Evolutionary conservation across 1,284 basidiomycete species (phyloP).

Genomic region (Leccinum pallidistipes): DNA sequence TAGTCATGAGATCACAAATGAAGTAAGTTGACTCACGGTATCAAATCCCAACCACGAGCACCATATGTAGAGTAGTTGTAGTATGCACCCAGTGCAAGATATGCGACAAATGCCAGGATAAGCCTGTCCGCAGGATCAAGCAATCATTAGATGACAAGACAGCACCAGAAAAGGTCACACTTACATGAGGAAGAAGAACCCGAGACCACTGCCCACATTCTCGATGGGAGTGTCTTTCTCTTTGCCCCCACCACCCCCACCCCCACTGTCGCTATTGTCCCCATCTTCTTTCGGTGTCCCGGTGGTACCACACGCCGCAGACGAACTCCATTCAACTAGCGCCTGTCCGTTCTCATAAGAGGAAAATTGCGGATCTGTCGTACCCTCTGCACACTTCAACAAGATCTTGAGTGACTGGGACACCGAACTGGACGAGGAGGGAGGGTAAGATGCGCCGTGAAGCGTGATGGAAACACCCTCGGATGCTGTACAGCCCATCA

Average conservation of each 20-base stretch:
- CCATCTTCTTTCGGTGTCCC: constrained; percentile 36
- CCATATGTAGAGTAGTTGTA: constrained; percentile 85
- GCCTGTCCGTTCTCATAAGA: constrained; percentile 60
- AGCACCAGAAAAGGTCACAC: constrained; percentile 31
- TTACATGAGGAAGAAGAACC: constrained; percentile 83
- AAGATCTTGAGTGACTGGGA: constrained; percentile 61
- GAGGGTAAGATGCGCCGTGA: constrained; percentile 63
- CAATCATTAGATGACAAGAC: not conserved
- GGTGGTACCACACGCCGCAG: constrained; percentile 49
- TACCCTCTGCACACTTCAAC: constrained; percentile 52
- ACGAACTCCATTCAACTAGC: constrained; percentile 58
- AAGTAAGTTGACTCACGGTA: constrained; percentile 57
- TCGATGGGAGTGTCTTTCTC: constrained; percentile 33
- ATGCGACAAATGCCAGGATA: constrained; percentile 62
- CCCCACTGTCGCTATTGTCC: constrained; percentile 34
- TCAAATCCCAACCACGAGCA: constrained; percentile 73
- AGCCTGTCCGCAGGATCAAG: constrained; percentile 44
- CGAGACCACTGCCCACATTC: constrained; percentile 69
- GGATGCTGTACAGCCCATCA: constrained; percentile 21
- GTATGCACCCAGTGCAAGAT: constrained; percentile 76
- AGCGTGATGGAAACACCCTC: constrained; percentile 58
- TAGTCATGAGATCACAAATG: constrained; percentile 4
- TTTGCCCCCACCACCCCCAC: constrained; percentile 35
- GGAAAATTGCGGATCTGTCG: constrained; percentile 50
- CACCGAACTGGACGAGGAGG: constrained; percentile 38